Percentiles rank a stretch among this genome's conserved stretches.
These are phyloP conservation scores for Effrenium voratum DNA, from an alignment of 73 alveolate species.

Conservation along the genomic window DNA sequence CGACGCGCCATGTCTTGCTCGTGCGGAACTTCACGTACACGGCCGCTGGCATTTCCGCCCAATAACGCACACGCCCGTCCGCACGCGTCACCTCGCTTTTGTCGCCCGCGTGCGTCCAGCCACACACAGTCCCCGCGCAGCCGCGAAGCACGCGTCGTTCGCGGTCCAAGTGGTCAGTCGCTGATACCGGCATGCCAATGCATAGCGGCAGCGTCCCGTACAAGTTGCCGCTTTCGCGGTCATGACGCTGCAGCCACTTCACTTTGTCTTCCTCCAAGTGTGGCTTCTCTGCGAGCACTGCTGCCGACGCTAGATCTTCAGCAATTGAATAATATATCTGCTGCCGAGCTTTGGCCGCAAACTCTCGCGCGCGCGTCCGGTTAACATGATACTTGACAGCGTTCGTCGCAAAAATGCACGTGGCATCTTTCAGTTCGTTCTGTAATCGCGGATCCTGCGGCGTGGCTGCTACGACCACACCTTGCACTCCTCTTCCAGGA, in stretches of 20 bases:
- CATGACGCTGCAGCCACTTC: neutral
- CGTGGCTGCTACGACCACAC: neutral
- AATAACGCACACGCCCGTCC: too few relatives aligned
- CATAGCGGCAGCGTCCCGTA: conserved; percentile 6
- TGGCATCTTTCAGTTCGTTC: neutral
- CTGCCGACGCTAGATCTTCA: neutral
- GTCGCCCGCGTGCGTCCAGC: too few relatives aligned
- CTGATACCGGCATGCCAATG: too few relatives aligned
- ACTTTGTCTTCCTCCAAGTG: neutral
- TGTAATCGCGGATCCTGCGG: neutral
- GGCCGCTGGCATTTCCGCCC: too few relatives aligned
- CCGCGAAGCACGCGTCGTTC: too few relatives aligned
- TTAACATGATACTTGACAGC: neutral
- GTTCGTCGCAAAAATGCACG: neutral
- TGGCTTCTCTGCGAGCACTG: neutral
- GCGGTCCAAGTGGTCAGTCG: neutral
- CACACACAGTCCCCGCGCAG: too few relatives aligned
- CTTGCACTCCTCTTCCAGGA: neutral
- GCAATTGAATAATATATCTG: neutral
- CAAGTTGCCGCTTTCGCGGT: neutral
- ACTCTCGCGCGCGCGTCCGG: neutral
- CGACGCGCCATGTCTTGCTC: too few relatives aligned
- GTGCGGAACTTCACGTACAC: too few relatives aligned
- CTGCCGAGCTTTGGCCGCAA: neutral
- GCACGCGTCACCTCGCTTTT: too few relatives aligned